Percentiles rank a stretch among this genome's conserved stretches.
Evolutionary conservation across 306 rosid genomes (phyloP).

Genomic region (Rubus idaeus): DNA sequence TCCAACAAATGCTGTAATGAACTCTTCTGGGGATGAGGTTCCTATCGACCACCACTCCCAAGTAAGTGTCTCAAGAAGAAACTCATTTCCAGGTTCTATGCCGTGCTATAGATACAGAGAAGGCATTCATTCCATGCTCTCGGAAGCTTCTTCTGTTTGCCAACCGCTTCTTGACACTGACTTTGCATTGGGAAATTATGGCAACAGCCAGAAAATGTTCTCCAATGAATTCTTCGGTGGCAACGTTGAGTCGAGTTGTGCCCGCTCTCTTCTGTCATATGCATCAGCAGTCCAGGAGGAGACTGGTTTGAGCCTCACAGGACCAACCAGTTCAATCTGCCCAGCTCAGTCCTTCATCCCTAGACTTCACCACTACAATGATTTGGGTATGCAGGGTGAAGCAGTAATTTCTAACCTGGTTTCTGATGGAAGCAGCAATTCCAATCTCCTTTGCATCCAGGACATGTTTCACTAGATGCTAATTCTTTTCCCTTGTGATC

Average conservation of each 20-base stretch:
- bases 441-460: constrained; percentile 18
- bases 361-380: constrained; percentile 16
- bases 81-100: constrained; percentile 20
- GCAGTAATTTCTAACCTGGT: constrained; percentile 20
- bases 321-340: constrained; percentile 31
- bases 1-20: constrained; percentile 26
- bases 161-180: constrained; percentile 21
- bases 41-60: constrained; percentile 20
- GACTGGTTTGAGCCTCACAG: constrained; percentile 33
- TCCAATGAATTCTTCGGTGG: constrained; percentile 17
- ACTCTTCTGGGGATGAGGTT: constrained; percentile 25
- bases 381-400: constrained; percentile 31
- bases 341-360: constrained; percentile 21
- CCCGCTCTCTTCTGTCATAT: constrained; percentile 76
- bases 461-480: constrained; percentile 20
- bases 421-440: constrained; percentile 22
- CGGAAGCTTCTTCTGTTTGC: constrained; percentile 16
- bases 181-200: constrained; percentile 21
- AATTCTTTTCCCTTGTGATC: not conserved
- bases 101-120: constrained; percentile 18
- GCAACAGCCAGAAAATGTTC: constrained; percentile 30
- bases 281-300: constrained; percentile 37
- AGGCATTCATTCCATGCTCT: constrained; percentile 20
- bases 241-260: constrained; percentile 37
- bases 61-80: constrained; percentile 19